Base-by-base conservation (phyloP, 768 basidiomycete genomes). In the Melanogaster broomeanus region DNA sequence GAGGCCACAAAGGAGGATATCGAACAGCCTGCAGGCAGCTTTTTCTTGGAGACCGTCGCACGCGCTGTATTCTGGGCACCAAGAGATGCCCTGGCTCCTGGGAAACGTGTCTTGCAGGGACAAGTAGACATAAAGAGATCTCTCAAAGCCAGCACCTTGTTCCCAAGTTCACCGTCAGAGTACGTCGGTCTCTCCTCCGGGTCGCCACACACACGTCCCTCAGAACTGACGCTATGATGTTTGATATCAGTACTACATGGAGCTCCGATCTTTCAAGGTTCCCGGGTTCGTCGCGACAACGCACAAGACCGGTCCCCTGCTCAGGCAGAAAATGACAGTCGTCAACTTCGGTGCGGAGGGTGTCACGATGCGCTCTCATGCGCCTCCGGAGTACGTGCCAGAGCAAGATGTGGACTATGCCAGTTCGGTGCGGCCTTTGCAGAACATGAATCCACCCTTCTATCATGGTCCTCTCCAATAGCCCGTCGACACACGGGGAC, bases 361-460 rank as follows among this genome's bases (percentile, higher is more conserved):
- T 8, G 50, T 78, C 38, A 48, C 57, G 2, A 68, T 73, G 16
- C 68, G 69, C 31, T 80, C 80, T 21, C 76, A 75, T 56, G 76
- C 77, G 5, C 83, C 82, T 3, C 80, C 81, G 11, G 78, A 77
- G 18, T 83, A 82, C 50, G 70, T 71, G 45, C 67, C 71, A 38
- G 66, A 72, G 12, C 62, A 71, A 42, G 71, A 65, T 34, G 71
- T 68, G 19, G 75, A 85, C 59, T 82, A 80, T 61, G 80, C 79
- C 56, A 76, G 72, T 33, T 72, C 76, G 11, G 67, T 80, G 27
- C 81, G 79, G 12, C 73, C 78, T 35, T 62, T 81, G 57, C 79
- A 81, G 60, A 82, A 80, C 57, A n/a, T n/a, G n/a, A n/a, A 84
- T 60, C 80, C 82, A 58, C 68, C 77, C 57, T 83, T 79, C 60